These are phyloP conservation scores for Eucalyptus shirleyi DNA, from an alignment of 345 rosid species.

Conservation along the genomic window DNA sequence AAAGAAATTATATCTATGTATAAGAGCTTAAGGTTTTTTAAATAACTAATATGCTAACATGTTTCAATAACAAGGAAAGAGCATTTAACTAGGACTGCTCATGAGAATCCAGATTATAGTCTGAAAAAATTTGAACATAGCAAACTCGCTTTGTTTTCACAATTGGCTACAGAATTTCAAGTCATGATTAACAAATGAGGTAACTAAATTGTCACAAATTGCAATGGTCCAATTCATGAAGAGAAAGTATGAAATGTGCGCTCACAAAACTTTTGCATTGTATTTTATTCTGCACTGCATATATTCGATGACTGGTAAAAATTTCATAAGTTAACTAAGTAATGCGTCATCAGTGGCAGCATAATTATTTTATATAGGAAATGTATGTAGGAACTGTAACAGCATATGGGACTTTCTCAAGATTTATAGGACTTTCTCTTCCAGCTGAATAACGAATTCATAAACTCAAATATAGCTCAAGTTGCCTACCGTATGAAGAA, in stretches of 20 bases:
- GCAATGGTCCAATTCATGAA: not conserved
- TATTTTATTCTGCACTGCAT: not conserved
- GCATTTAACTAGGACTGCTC: not conserved
- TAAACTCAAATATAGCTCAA: not conserved
- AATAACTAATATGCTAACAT: not conserved
- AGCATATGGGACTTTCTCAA: not conserved
- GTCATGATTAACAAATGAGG: not conserved
- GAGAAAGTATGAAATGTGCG: not conserved
- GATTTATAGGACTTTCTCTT: not conserved
- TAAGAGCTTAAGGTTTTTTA: not conserved
- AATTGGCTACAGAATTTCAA: not conserved
- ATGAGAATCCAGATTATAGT: not conserved
- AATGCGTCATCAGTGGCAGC: not conserved
- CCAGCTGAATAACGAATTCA: not conserved
- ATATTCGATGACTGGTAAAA: not conserved
- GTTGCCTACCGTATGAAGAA: not conserved
- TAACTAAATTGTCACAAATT: not conserved
- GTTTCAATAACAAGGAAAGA: not conserved
- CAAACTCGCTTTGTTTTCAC: not conserved
- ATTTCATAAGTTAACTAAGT: not conserved
- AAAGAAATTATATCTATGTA: not conserved
- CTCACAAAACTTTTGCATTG: not conserved
- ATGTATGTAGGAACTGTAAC: not conserved
- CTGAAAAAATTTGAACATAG: not conserved
- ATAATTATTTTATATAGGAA: not conserved